phyloP scores from a whole-genome alignment of 225 moss, liverwort and hornwort genomes.

The Takakia lepidozioides region DNA sequence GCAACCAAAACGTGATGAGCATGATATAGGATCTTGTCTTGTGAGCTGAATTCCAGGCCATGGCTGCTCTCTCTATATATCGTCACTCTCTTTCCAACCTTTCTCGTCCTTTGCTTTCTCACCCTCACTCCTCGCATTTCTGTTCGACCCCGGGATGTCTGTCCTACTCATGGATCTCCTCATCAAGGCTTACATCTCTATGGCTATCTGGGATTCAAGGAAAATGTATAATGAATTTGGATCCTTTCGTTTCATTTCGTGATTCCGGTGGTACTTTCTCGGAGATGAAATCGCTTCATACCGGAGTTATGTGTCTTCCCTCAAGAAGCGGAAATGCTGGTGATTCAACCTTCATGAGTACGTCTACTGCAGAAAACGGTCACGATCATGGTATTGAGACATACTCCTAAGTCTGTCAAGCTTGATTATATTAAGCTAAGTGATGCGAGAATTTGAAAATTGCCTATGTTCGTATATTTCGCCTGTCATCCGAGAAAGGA shows the following conservation, averaged over 20 bases:
- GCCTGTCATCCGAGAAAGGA: too few species aligned
- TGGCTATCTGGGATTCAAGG: too few species aligned
- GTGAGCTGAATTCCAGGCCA: constrained; percentile 1
- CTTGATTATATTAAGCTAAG: neutral
- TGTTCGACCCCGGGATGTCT: neutral
- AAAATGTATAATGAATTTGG: neutral
- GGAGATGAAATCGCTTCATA: constrained; percentile 1
- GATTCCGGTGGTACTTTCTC: neutral
- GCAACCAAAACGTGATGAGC: too few species aligned
- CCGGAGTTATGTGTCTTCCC: constrained; percentile 16
- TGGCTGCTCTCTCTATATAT: constrained; percentile 13
- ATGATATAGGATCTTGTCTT: too few species aligned
- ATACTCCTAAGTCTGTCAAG: neutral
- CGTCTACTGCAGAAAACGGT: constrained; percentile 16
- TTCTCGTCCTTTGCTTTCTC: neutral
- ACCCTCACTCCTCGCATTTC: neutral
- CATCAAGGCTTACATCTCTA: neutral
- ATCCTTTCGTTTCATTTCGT: neutral
- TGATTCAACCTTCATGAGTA: constrained; percentile 16
- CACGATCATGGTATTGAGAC: constrained; percentile 16
- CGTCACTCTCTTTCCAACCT: constrained; percentile 17
- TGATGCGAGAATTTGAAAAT: neutral
- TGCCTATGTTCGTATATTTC: too few species aligned
- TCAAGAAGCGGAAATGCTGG: constrained; percentile 13
- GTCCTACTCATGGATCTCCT: neutral